Conservation (phyloP, 345 rosid genomes). For the Hypericum androsaemum region DNA sequence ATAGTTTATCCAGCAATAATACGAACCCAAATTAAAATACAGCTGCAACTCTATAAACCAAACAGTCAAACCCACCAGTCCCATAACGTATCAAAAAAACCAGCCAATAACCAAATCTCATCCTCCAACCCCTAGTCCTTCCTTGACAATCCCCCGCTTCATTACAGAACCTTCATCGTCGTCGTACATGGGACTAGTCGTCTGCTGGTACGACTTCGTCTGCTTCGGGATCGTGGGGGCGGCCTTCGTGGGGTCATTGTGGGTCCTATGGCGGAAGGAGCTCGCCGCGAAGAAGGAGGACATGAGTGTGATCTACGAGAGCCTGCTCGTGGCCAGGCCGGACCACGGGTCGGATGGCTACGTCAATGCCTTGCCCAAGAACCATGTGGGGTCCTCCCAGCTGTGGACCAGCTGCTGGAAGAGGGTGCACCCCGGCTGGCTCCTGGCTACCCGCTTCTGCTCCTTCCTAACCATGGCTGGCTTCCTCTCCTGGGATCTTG, state of each 20-base stretch:
- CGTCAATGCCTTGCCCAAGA: slow-evolving; percentile 18
- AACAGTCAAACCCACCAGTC: too few species aligned
- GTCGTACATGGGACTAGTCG: slow-evolving; percentile 37
- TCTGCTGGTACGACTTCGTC: slow-evolving; percentile 67
- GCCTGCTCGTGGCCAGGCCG: slow-evolving; percentile 33
- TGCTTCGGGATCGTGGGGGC: slow-evolving; percentile 66
- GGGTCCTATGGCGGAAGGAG: slow-evolving; percentile 54
- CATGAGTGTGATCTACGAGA: slow-evolving; percentile 20
- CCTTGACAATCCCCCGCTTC: too few species aligned
- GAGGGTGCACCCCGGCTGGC: slow-evolving; percentile 73
- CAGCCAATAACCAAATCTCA: too few species aligned
- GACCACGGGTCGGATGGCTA: slow-evolving; percentile 17
- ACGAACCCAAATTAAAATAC: too few species aligned
- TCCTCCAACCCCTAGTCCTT: too few species aligned
- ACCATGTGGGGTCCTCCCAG: slow-evolving; percentile 38
- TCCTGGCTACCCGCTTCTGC: slow-evolving; percentile 51
- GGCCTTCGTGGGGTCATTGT: slow-evolving; percentile 39
- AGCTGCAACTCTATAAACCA: too few species aligned
- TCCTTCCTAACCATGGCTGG: slow-evolving; percentile 54
- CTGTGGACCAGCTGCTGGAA: slow-evolving; percentile 84
- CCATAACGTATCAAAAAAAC: too few species aligned
- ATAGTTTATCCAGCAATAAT: too few species aligned
- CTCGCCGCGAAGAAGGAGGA: slow-evolving; percentile 20
- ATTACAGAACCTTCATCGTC: too few species aligned
- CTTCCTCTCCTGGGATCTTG: slow-evolving; percentile 48